These are phyloP conservation scores for Miscanthus lutarioriparius DNA, from an alignment of 176 grass and related monocot species.

Conservation along the genomic window DNA sequence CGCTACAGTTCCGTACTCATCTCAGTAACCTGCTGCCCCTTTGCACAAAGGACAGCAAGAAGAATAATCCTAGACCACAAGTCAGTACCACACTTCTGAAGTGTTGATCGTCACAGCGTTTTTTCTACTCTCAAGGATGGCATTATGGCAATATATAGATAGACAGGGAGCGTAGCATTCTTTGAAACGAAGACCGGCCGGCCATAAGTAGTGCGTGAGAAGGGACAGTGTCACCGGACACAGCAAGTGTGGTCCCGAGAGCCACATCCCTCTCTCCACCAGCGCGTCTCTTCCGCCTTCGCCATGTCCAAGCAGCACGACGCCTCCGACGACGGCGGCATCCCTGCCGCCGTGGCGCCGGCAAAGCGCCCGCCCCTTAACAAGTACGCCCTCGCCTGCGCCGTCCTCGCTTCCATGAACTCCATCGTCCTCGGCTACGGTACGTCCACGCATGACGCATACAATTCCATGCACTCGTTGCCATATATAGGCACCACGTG, in stretches of 20 bases:
- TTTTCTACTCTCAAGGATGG: constrained; percentile 25
- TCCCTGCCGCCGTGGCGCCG: constrained; percentile 41
- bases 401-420: constrained; percentile 72
- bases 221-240: not conserved
- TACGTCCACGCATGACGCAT: not conserved
- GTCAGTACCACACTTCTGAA: not conserved
- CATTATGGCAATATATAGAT: constrained; percentile 7
- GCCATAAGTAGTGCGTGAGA: not conserved
- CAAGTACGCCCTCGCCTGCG: constrained; percentile 68
- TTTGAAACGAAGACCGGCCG: constrained; percentile 4
- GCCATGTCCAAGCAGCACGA: constrained; percentile 41
- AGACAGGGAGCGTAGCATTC: not conserved
- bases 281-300: not conserved
- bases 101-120: constrained; percentile 6
- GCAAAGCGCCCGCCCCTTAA: constrained; percentile 48
- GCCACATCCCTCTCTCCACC: not conserved
- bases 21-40: no score
- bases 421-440: constrained; percentile 90
- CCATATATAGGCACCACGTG: no score
- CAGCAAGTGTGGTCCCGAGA: not conserved
- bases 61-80: not conserved
- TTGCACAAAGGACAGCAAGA: not conserved
- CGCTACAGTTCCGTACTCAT: no score
- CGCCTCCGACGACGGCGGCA: not conserved
- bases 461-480: not conserved